Evolutionary conservation across 306 rosid species (phyloP), one percentile per base, ranked within the genome.

Genomic region (Pyrus communis): DNA sequence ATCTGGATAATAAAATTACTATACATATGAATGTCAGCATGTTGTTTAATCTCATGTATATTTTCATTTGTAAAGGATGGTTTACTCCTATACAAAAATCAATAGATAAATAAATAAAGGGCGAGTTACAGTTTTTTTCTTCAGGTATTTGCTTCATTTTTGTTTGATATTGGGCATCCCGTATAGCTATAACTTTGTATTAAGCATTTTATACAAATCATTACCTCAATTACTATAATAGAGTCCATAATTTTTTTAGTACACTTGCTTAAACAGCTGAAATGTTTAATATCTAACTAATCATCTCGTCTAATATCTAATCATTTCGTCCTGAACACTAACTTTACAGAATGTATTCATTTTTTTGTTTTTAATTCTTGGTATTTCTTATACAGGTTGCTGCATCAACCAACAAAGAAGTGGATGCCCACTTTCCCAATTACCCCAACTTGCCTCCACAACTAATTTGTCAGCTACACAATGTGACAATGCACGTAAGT

Each of bases 401-500:
- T 75, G 96, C 91, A 54, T 87, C 91, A 63, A 86, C 93, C 78
- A 86, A 86, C 82, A 85, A 89, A 87, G 93, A 85, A 85, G 88
- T 87, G 73, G 89, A 90, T 82, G 91, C 85, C 38, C 91, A 88
- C 80, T 83, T 90, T 78, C 91, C 93, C 42, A 90, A 88, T 76
- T 88, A 90, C 79, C 95, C 95, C 40, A 90, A 81, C 86, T 76
- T 90, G 82, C 87, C 92, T 7, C 89, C 95, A 9, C 92, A 88
- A 45, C 83, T 90, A 64, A 82, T 90, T 25, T 90, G 89, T 74
- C 95, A 90, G 75, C 95, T 89, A 68, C 93, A 89, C 84, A 89
- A 89, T 84, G 87, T 87, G 74, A 89, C 93, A 14, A 89, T 89
- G 95, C 90, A 90, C 83, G 95, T 90, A 76, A 78, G 96, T 71